Base-by-base conservation (phyloP, 2,329 filamentous ascomycete genomes). In the Arthrobotrys pseudoclavata region DNA sequence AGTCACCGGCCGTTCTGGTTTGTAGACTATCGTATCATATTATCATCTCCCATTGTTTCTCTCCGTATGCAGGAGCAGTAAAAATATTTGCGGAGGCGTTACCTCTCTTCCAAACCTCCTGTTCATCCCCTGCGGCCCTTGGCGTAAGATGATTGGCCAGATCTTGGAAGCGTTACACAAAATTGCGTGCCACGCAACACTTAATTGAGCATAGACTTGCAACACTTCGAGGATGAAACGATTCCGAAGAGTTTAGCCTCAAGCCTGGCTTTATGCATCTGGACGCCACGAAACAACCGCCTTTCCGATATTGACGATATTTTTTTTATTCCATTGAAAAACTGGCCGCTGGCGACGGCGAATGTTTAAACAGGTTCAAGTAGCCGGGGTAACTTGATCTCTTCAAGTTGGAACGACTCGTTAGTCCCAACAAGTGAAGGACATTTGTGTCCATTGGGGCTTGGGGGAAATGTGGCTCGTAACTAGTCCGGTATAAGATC, bases 191-290 rank as follows among this genome's bases (percentile, higher is more conserved):
- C 2, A n/a, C n/a, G 20, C 55, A 42, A 60, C 55, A 60, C 55
- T 60, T 42, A 26, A 26, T 60, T 10, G 29, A 57, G 52, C 15
- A 22, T 57, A 29, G 52, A 20, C 34, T 60, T 60, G 34, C 55
- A 60, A 60, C 55, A 42, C 9, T 7, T 13, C 18, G 13, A 42
- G n/a, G 34, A 24, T 60, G 55, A 60, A 60, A 60, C 34, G 20
- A 42, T 24, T 60, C 34, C 34, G 34, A 60, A 60, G n/a, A 18
- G 55, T 57, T 57, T 57, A 37, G 55, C 20, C 34, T n/a, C 55
- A 24, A 15, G 34, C 55, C 52, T 22, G 29, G 5, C 2, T 57
- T 57, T 22, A 57, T 57, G 52, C 52, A 22, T 22, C 4, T 29
- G 15, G 31, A 57, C 52, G 29, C 29, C 52, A 37, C 52, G 52